Evolutionary conservation across 2,329 filamentous ascomycete genomes (phyloP).

Genomic region (Dothiorella sarmentorum): DNA sequence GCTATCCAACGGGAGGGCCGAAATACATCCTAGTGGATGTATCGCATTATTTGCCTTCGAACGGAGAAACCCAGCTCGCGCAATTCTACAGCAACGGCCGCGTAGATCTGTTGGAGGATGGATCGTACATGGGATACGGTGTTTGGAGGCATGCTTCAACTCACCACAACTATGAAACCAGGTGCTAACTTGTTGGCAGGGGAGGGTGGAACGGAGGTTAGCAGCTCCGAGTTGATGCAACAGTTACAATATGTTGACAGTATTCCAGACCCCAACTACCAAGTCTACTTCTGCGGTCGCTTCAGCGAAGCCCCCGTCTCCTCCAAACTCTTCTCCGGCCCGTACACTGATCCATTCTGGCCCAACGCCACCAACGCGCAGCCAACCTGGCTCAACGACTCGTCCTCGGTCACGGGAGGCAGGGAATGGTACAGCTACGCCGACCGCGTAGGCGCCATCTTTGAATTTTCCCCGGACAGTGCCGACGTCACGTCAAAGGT

Average conservation of each 20-base stretch:
- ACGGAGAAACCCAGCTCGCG: not conserved
- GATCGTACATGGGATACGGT: constrained; percentile 28
- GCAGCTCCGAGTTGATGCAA: too few species aligned
- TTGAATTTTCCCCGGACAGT: constrained; percentile 42
- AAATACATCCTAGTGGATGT: constrained; percentile 44
- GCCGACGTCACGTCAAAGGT: constrained; percentile 48
- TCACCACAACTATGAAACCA: not conserved
- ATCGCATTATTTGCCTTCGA: constrained; percentile 37
- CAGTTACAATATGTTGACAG: too few species aligned
- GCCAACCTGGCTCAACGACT: constrained; percentile 29
- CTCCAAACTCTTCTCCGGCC: constrained; percentile 21
- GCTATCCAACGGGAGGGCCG: constrained; percentile 46
- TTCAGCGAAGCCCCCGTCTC: constrained; percentile 23
- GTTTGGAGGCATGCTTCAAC: constrained; percentile 18
- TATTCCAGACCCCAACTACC: constrained; percentile 27
- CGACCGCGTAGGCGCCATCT: constrained; percentile 52
- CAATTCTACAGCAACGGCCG: constrained; percentile 27
- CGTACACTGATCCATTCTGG: constrained; percentile 24
- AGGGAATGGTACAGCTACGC: not conserved
- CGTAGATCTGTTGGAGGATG: constrained; percentile 25
- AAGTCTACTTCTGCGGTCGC: constrained; percentile 29
- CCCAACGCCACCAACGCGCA: constrained; percentile 21
- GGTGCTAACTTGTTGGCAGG: not conserved
- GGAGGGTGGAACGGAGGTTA: constrained; percentile 32
- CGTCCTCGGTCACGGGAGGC: not conserved